Base-by-base conservation (phyloP, 1,284 basidiomycete genomes). In the Ceratobasidium sp. region DNA sequence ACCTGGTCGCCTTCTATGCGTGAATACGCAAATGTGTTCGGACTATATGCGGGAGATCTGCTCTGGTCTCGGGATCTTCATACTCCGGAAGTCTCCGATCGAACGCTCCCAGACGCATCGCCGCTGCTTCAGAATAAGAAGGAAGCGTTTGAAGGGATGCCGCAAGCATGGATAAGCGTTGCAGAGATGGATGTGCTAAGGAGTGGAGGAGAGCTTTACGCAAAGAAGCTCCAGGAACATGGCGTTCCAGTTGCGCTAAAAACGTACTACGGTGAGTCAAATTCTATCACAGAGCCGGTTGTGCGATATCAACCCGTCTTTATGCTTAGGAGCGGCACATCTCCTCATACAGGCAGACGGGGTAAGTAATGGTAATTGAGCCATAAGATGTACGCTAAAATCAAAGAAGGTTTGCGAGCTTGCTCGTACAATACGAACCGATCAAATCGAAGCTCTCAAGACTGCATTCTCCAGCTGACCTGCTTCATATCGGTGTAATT, bases 31-130 rank as follows among this genome's bases (percentile, higher is more conserved):
- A 84, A 91, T 73, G 89, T 91, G 0, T 88, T 90, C 0, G 90
- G 91, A 86, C 87, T 95, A 42, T 86, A 86, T 4, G 90, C 90
- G 0, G 89, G 81, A 6, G 90, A 90, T 68, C 94, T 94, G 93
- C 82, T 90, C 53, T 94, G 93, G 93, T 94, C 92, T 87, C 86
- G 89, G 42, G 84, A 87, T 72, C 90, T 91, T 80, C 93, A 94
- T 83, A 87, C 92, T 1, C 92, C 93, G 0, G 89, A 92, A 81
- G 81, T 86, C 72, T 86, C 84, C 49, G 91, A 93, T 79, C 87
- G 89, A 85, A 85, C 84, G 0, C 90, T 91, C 71, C 93, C 92
- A 89, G 90, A 92, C 79, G 90, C 88, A 44, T 93, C 92, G 0
- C 93, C 93, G 0, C 86, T 91, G 20, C 91, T 92, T 72, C 92